Percentiles rank a stretch among this genome's conserved stretches.
Conservation (phyloP, 371 early-diverging fungal genomes). For the Mycotypha africana region DNA sequence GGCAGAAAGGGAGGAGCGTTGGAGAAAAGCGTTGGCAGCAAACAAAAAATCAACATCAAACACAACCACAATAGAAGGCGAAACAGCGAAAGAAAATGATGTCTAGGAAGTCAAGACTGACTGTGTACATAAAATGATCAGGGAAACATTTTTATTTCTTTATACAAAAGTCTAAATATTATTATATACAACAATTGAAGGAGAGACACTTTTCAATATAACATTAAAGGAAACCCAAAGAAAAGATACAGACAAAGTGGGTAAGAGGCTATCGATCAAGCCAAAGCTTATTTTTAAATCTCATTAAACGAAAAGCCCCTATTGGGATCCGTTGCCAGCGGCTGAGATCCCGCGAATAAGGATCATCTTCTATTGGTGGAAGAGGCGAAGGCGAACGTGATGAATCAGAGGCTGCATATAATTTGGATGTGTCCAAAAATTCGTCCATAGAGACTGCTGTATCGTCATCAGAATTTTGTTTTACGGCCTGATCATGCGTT, state of each 20-base stretch:
- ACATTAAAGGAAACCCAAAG: too few relatives aligned
- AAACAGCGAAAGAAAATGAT: too few relatives aligned
- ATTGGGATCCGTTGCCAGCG: constrained; percentile 62
- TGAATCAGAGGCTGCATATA: constrained; percentile 32
- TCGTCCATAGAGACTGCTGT: constrained; percentile 52
- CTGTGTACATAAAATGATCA: too few relatives aligned
- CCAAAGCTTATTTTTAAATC: constrained; percentile 40
- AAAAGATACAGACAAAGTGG: too few relatives aligned
- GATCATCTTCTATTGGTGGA: constrained; percentile 36
- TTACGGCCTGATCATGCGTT: too few relatives aligned
- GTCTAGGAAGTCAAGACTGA: too few relatives aligned
- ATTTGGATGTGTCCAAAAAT: constrained; percentile 51
- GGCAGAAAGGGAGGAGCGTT: constrained; percentile 40
- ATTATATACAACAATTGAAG: too few relatives aligned
- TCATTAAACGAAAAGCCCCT: constrained; percentile 50
- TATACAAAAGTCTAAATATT: too few relatives aligned
- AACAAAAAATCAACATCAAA: constrained; percentile 5
- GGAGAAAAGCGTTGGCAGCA: constrained; percentile 31
- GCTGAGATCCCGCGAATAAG: constrained; percentile 45
- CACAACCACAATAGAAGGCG: too few relatives aligned
- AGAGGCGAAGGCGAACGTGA: constrained; percentile 53
- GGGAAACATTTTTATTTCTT: too few relatives aligned
- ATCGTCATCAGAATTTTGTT: too few relatives aligned
- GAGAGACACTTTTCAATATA: too few relatives aligned
- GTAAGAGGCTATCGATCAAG: constrained; percentile 32